A percentile compares a stretch with the other conserved stretches of the same genome.
Conservation (phyloP, 2,329 filamentous ascomycete species). For the Cytospora schulzeri region DNA sequence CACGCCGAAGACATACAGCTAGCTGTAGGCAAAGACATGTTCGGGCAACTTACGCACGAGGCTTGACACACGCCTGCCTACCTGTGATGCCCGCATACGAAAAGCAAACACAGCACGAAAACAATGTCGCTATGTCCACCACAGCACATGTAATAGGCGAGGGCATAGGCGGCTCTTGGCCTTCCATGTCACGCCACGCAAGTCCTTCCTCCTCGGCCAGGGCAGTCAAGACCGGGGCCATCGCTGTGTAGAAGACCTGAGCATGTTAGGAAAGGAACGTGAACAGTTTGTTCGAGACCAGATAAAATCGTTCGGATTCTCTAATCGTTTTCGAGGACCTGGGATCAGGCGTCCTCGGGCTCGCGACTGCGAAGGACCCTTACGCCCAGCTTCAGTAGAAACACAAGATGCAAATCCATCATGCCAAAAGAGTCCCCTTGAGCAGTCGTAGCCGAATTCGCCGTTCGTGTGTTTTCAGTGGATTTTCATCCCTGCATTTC, state of each 20-base stretch:
- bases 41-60: neutral
- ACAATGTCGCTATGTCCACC: too few relatives aligned
- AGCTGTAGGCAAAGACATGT: neutral
- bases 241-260: neutral
- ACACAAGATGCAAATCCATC: constrained; percentile 26
- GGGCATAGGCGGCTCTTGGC: too few relatives aligned
- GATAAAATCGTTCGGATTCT: constrained; percentile 27
- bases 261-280: neutral
- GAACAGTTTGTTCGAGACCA: constrained; percentile 8
- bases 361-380: constrained; percentile 21
- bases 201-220: neutral
- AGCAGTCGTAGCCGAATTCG: constrained; percentile 21
- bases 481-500: constrained; percentile 24
- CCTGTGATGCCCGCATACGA: neutral
- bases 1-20: too few relatives aligned
- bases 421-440: constrained; percentile 18
- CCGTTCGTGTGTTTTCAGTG: constrained; percentile 17
- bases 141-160: neutral
- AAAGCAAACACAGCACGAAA: neutral
- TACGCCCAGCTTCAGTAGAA: constrained; percentile 26
- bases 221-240: neutral
- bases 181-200: neutral
- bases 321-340: constrained; percentile 28
- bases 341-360: constrained; percentile 26
- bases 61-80: neutral